phyloP scores from a whole-genome alignment of 2,329 filamentous ascomycete genomes.

The Chaetomiaceae sp. region DNA sequence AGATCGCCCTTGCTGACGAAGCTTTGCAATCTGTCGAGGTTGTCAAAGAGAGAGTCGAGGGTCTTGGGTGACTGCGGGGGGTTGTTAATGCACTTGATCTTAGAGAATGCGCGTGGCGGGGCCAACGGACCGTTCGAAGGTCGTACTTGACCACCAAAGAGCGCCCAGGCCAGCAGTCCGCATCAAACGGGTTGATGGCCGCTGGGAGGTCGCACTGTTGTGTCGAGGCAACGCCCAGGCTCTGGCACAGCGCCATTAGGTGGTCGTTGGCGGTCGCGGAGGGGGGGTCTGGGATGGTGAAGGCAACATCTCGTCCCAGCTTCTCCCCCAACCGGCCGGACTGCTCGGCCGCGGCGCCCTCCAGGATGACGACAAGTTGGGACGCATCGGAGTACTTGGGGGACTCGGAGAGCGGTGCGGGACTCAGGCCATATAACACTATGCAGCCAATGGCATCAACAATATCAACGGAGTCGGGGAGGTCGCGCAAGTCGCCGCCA shows the following conservation, averaged over 20 bases:
- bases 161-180: slow-evolving; percentile 40
- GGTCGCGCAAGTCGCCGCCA: slow-evolving; percentile 43
- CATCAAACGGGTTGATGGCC: slow-evolving; percentile 38
- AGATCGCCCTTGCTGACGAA: slow-evolving; percentile 45
- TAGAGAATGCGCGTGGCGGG: neutral
- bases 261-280: slow-evolving; percentile 37
- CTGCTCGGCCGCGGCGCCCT: slow-evolving; percentile 46
- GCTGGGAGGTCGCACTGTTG: slow-evolving; percentile 35
- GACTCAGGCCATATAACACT: slow-evolving; percentile 52
- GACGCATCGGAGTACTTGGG: slow-evolving; percentile 32
- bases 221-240: slow-evolving; percentile 32
- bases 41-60: slow-evolving; percentile 39
- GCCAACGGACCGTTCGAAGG: slow-evolving; percentile 35
- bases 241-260: slow-evolving; percentile 34
- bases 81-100: slow-evolving; percentile 15
- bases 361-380: slow-evolving; percentile 55
- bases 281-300: slow-evolving; percentile 43
- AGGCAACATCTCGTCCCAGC: slow-evolving; percentile 39
- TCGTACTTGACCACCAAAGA: slow-evolving; percentile 41
- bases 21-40: slow-evolving; percentile 39
- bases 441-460: slow-evolving; percentile 50
- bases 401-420: slow-evolving; percentile 45
- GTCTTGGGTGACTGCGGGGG: slow-evolving; percentile 34
- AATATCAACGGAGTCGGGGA: slow-evolving; percentile 37
- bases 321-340: slow-evolving; percentile 38